A percentile compares a stretch with the other conserved stretches of the same genome.
Evolutionary conservation across 2,329 filamentous ascomycete genomes (phyloP).

Genomic region (Chrysoporthe cubensis): DNA sequence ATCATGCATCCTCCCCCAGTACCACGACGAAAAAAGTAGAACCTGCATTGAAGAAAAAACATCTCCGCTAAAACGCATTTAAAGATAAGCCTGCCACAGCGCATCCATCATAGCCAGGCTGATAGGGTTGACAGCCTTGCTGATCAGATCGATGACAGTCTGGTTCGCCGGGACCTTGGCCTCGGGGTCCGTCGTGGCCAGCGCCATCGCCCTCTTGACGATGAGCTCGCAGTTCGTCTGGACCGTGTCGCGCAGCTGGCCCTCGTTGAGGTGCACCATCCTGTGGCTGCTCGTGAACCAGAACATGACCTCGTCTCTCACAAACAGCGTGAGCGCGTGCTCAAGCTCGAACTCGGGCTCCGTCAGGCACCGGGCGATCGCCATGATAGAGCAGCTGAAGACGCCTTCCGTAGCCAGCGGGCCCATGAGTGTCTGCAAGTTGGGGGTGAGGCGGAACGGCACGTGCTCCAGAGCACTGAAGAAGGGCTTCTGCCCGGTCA

Average conservation of each 20-base stretch:
- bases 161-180: conserved; percentile 92
- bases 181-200: conserved; percentile 74
- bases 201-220: conserved; percentile 83
- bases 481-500: conserved; percentile 81
- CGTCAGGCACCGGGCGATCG: conserved; percentile 90
- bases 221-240: conserved; percentile 81
- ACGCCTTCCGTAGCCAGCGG: conserved; percentile 95
- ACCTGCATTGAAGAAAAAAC: background rate
- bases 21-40: background rate
- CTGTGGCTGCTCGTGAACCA: conserved; percentile 88
- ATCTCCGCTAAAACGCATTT: conserved; percentile 29
- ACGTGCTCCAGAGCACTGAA: conserved; percentile 96
- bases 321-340: conserved; percentile 91
- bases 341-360: conserved; percentile 91
- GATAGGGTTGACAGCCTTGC: conserved; percentile 89
- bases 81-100: conserved; percentile 97
- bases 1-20: background rate
- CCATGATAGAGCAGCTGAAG: conserved; percentile 94
- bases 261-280: conserved; percentile 58
- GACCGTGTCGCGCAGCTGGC: conserved; percentile 68
- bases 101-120: conserved; percentile 88
- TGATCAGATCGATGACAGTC: conserved; percentile 92
- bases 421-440: conserved; percentile 94
- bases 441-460: conserved; percentile 95
- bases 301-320: conserved; percentile 96